Percentiles rank a stretch among this genome's conserved stretches.
These are phyloP conservation scores for Somion occarium DNA, from an alignment of 1,284 basidiomycete species.

Conservation along the genomic window DNA sequence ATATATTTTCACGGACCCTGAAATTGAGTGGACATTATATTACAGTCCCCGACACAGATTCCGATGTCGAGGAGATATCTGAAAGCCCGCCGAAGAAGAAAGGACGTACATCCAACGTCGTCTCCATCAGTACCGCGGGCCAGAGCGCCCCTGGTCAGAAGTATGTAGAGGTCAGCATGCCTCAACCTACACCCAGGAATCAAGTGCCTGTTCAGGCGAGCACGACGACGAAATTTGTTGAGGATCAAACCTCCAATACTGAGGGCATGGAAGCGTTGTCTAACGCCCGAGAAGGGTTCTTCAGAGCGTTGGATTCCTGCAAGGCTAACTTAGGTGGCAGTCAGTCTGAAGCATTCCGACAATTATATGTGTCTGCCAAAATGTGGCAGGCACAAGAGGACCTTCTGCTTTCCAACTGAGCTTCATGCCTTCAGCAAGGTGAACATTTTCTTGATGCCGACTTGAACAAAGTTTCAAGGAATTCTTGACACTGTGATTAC, in stretches of 20 bases:
- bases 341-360: not conserved
- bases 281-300: constrained; percentile 3
- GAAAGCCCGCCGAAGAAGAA: not conserved
- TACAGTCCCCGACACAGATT: not conserved
- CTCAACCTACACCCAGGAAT: too few species aligned
- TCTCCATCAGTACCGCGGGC: not conserved
- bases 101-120: not conserved
- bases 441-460: too few species aligned
- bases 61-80: not conserved
- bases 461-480: too few species aligned
- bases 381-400: constrained; percentile 5
- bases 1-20: not conserved
- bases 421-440: too few species aligned
- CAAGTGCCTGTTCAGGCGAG: not conserved
- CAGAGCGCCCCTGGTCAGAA: too few species aligned
- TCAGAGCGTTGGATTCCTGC: not conserved
- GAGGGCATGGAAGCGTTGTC: not conserved
- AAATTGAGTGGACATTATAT: not conserved
- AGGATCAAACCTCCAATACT: not conserved
- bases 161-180: too few species aligned
- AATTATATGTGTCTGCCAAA: constrained; percentile 6
- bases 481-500: too few species aligned
- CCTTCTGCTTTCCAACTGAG: too few species aligned
- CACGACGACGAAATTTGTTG: not conserved
- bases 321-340: not conserved